Evolutionary conservation across 2,329 filamentous ascomycete genomes (phyloP).

Genomic region (Alternaria metachromatica): DNA sequence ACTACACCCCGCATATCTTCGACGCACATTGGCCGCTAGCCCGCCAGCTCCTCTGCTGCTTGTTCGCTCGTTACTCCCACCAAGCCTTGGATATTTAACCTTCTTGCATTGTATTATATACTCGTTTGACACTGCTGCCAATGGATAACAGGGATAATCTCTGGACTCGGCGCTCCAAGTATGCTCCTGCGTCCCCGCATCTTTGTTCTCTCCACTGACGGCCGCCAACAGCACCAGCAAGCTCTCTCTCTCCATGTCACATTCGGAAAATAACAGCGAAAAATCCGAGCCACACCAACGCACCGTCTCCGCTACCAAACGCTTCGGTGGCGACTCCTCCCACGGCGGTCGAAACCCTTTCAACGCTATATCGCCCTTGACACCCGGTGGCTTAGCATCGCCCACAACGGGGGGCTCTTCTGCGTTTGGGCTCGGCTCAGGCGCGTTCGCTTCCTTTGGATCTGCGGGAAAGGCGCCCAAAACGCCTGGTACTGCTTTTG

Average conservation of each 20-base stretch:
- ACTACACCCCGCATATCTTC: constrained; percentile 10
- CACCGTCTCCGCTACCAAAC: constrained; percentile 71
- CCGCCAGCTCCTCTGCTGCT: constrained; percentile 34
- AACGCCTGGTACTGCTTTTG: constrained; percentile 79
- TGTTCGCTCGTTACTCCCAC: constrained; percentile 46
- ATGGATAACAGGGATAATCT: constrained; percentile 56
- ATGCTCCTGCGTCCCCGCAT: constrained; percentile 49
- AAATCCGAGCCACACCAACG: constrained; percentile 64
- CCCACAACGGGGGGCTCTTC: constrained; percentile 80
- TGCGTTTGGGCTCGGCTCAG: constrained; percentile 91
- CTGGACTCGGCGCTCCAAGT: constrained; percentile 88
- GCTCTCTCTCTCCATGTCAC: constrained; percentile 83
- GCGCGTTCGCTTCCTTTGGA: constrained; percentile 96
- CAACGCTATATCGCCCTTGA: constrained; percentile 74
- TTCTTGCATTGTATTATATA: constrained; percentile 10
- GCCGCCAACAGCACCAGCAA: constrained; percentile 73
- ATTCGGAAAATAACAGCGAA: constrained; percentile 59
- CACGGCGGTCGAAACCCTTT: constrained; percentile 82
- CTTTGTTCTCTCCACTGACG: constrained; percentile 33
- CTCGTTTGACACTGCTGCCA: constrained; percentile 28
- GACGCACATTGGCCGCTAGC: constrained; percentile 28
- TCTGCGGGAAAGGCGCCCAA: constrained; percentile 84
- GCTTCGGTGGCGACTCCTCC: constrained; percentile 77
- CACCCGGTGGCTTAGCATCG: constrained; percentile 69
- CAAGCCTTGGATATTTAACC: constrained; percentile 36